These are phyloP conservation scores for Fusarium annulatum DNA, from an alignment of 2,329 filamentous ascomycete genomes.

Conservation along the genomic window DNA sequence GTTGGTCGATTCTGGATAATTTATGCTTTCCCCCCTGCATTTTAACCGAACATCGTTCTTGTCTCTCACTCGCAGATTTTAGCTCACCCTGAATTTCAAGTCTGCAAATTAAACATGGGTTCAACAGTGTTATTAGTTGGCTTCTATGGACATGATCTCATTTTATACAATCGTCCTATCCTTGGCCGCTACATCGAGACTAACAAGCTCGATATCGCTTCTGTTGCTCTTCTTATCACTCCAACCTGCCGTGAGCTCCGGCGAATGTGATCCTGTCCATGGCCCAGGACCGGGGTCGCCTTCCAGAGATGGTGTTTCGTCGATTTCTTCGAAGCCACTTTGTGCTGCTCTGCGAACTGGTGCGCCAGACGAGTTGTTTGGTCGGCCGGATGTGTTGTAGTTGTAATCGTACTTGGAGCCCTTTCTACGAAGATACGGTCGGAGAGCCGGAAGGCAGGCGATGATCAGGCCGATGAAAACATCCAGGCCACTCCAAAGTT, in stretches of 20 bases:
- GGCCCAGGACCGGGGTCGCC: neutral
- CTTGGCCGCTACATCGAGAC: neutral
- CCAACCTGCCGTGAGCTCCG: conserved; percentile 13
- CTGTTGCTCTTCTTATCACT: conserved; percentile 28
- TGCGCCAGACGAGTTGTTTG: neutral
- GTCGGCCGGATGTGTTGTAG: conserved; percentile 12
- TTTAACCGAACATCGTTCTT: neutral
- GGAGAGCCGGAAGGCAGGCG: conserved; percentile 35
- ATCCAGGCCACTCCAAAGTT: conserved; percentile 36
- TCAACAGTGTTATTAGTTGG: neutral
- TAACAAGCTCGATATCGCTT: conserved; percentile 23
- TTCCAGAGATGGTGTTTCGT: conserved; percentile 18
- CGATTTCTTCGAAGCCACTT: conserved; percentile 31
- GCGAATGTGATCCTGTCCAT: neutral
- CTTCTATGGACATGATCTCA: neutral
- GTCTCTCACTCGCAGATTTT: neutral
- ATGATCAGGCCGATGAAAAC: conserved; percentile 33
- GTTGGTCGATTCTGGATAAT: neutral
- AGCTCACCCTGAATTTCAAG: neutral
- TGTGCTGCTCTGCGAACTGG: neutral
- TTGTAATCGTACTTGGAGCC: conserved; percentile 12
- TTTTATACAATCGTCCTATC: neutral
- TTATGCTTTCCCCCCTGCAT: neutral
- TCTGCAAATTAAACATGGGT: neutral
- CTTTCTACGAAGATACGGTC: conserved; percentile 30